phyloP scores from a whole-genome alignment of 441 rosid species.

The Oxalis stricta region DNA sequence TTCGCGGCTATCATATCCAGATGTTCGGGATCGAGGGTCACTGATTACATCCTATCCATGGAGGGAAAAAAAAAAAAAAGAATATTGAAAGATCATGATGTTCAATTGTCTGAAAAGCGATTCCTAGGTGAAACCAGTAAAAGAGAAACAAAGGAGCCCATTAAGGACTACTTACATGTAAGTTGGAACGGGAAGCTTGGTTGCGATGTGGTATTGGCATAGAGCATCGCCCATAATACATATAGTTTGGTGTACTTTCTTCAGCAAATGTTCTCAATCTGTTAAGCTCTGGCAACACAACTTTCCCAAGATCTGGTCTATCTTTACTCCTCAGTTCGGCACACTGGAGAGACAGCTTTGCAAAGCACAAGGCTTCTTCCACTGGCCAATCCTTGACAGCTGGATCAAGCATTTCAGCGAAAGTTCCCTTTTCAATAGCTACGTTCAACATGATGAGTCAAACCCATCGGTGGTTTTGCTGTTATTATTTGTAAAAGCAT shows the following conservation, averaged over 20 bases:
- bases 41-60: constrained; percentile 19
- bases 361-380: constrained; percentile 54
- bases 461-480: constrained; percentile 77
- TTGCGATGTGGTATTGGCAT: constrained; percentile 18
- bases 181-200: constrained; percentile 21
- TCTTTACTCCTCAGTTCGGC: constrained; percentile 80
- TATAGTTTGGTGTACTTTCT: constrained; percentile 22
- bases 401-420: constrained; percentile 38
- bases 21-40: constrained; percentile 10
- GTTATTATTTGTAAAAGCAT: constrained; percentile 72
- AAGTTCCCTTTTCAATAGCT: constrained; percentile 47
- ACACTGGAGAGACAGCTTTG: constrained; percentile 60
- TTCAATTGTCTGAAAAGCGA: neutral
- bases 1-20: constrained; percentile 18
- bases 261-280: constrained; percentile 52
- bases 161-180: constrained; percentile 13
- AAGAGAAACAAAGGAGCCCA: neutral
- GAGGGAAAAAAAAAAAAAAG: neutral
- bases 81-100: too few species aligned
- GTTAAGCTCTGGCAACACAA: constrained; percentile 61
- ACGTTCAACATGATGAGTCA: constrained; percentile 48
- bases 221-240: constrained; percentile 11
- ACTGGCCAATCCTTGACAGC: constrained; percentile 65
- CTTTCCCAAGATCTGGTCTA: constrained; percentile 70
- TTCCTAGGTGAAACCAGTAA: too few species aligned